Conservation (phyloP, 768 basidiomycete genomes). For the Lactarius hatsudake region DNA sequence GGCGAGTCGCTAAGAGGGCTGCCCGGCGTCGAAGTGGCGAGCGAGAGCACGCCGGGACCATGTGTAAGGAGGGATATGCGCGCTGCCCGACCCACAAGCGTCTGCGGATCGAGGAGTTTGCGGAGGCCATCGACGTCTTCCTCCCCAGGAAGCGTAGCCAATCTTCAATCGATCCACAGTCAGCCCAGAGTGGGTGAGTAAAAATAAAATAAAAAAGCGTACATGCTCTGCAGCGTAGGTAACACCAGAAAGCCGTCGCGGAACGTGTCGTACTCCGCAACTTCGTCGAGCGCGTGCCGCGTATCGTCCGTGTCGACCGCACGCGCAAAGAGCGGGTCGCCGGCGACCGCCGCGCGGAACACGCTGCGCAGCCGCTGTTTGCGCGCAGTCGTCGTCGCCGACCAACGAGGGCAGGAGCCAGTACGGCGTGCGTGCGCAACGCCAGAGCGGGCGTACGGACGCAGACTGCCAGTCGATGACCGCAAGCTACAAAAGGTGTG, state of each 20-base stretch:
- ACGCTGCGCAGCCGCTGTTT: constrained; percentile 28
- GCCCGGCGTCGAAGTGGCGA: constrained; percentile 31
- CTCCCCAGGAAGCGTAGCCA: constrained; percentile 37
- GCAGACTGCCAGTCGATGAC: constrained; percentile 35
- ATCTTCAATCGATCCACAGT: constrained; percentile 20
- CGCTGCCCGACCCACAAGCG: constrained; percentile 31
- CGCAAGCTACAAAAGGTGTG: constrained; percentile 24
- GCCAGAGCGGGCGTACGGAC: constrained; percentile 35
- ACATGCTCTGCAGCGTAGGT: constrained; percentile 39
- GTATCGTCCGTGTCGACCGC: constrained; percentile 34
- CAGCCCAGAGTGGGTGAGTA: background rate
- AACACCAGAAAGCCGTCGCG: constrained; percentile 37
- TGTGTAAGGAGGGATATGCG: constrained; percentile 32
- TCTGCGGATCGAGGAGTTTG: constrained; percentile 35
- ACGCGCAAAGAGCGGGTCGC: constrained; percentile 31
- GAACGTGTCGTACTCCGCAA: constrained; percentile 36
- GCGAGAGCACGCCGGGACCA: constrained; percentile 32
- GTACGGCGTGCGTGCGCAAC: constrained; percentile 35
- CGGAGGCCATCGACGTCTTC: constrained; percentile 35
- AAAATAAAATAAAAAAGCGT: constrained; percentile 4
- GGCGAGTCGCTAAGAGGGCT: constrained; percentile 26
- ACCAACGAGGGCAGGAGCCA: constrained; percentile 34
- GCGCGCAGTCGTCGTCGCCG: constrained; percentile 24
- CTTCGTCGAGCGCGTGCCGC: constrained; percentile 35
- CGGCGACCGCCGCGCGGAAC: constrained; percentile 31